Evolutionary conservation across 2,329 filamentous ascomycete species (phyloP).

Genomic region (Camillea tinctor): DNA sequence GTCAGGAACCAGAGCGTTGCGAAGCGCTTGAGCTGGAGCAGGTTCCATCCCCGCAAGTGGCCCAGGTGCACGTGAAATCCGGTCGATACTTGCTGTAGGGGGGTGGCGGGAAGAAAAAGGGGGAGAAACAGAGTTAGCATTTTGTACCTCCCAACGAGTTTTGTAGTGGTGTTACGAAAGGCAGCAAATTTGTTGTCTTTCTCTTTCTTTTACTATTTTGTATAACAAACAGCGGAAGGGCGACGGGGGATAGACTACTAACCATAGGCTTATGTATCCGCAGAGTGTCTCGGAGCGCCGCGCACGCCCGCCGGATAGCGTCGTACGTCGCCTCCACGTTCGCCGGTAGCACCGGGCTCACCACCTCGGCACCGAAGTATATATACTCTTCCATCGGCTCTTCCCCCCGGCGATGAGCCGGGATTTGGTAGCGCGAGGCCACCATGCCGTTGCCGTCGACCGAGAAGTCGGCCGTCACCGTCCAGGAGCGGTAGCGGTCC

Average conservation of each 20-base stretch:
- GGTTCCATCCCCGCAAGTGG: slow-evolving; percentile 20
- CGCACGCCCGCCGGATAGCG: slow-evolving; percentile 11
- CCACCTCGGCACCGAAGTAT: slow-evolving; percentile 22
- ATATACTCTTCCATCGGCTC: slow-evolving; percentile 9
- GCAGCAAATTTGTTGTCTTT: no score
- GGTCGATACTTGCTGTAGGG: slow-evolving; percentile 9
- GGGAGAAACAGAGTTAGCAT: no score
- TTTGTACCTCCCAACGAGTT: no score
- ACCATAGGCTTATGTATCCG: slow-evolving; percentile 23
- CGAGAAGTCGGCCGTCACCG: slow-evolving; percentile 10
- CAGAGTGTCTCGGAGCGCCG: slow-evolving; percentile 11
- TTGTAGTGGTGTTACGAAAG: no score
- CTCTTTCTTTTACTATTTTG: no score
- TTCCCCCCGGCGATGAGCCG: neutral
- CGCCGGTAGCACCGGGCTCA: slow-evolving; percentile 16
- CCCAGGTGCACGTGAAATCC: slow-evolving; percentile 24
- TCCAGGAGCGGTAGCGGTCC: slow-evolving; percentile 16
- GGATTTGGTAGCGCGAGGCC: slow-evolving; percentile 10
- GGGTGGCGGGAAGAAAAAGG: neutral
- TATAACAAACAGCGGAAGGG: neutral
- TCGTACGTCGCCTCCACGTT: neutral
- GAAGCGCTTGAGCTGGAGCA: slow-evolving; percentile 21
- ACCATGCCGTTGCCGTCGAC: slow-evolving; percentile 18
- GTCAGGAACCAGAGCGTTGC: slow-evolving; percentile 18
- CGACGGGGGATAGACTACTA: neutral